Evolutionary conservation across 208 protist species (phyloP), one percentile per base, ranked within the genome.

Genomic region (Acanthamoeba royreba): DNA sequence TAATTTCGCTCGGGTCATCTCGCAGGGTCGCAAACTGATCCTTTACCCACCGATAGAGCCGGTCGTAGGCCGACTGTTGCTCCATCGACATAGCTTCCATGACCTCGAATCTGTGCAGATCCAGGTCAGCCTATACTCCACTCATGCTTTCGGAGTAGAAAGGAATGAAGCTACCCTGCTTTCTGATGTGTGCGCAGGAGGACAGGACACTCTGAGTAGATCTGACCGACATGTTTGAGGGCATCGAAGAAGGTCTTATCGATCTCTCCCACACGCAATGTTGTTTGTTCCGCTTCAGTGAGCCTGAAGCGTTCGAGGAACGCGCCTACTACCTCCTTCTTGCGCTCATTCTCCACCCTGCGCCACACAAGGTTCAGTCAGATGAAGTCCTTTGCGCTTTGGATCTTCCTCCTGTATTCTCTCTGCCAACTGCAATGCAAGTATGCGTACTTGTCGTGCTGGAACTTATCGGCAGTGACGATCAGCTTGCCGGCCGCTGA

Each of bases 1-100:
- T 38, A 31, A 63, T 81, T 19, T 74, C 46, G 66, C 53, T 47
- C 22, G 46, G 74, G 33, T 91, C 79, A 49, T 94, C 40, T 22
- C 85, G 47, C 45, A 79, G 25, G 93, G 35, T 42, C 69, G 52
- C 22, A 1, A 90, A 94, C 33, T 94, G 45, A 22, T 95, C 85
- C 72, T 94, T 86, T 4, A 96, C 77, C 95, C 94, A 97, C 25
- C 93, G 89, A 49, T 96, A 97, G 19, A 97, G 53, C 45, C 93
- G 86, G 15, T 96, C 58, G 77, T 96, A 97, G 15, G 96, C 95
- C 42, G 55, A 94, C 13, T 97, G 95, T 69, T 97, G 96, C 42
- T 95, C 89, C 66, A 74, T 42, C 3, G 33, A 74, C 22, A 97
- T 94, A 8, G 55, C 47, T 31, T 97, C 95, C 55, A 97, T 81